Evolutionary conservation across 2,329 filamentous ascomycete genomes (phyloP), one percentile per base, ranked within the genome.

Genomic region (Scedosporium boydii): DNA sequence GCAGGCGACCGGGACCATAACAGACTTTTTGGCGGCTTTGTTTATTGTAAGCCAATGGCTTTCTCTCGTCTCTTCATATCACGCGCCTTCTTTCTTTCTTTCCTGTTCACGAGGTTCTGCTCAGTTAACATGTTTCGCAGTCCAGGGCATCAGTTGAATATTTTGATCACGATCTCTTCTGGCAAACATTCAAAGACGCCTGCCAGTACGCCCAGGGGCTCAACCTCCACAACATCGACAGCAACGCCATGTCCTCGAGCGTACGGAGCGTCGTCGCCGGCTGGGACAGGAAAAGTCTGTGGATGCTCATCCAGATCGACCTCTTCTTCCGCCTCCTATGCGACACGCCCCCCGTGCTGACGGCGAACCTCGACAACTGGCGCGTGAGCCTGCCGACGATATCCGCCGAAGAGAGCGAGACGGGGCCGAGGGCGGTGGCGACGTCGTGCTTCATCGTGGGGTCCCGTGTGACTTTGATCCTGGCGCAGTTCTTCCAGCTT

Each of bases 241-340:
- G 77, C 65, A 70, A 84, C 62, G 69, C 80, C 68, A 82, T 80
- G 69, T 71, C 79, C 65, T 78, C 71, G 29, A 67, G 69, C 58
- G 63, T 70, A 66, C 66, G 74, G 68, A 70, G 74, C 34, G 69
- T 74, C 64, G 66, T 75, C 59, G 68, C 70, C 38, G 60, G 60
- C 63, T 68, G 46, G 68, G 66, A 65, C 68, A 67, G 71, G 7
- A 68, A 68, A 26, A 69, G 68, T 0, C 71, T 72, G 29, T 73
- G 71, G 71, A 69, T 72, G n/a, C 67, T 73, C 2, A 68, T 73
- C 1, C 70, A 73, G 27, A 66, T 71, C 14, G 71, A 73, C 26
- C 66, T 71, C 14, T 73, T 70, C 59, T 72, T 69, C 61, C 67
- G 71, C 0, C 68, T 73, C 0, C 61, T 73, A 0, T 66, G 70